These are phyloP conservation scores for Xenoacremonium recifei DNA, from an alignment of 2,329 filamentous ascomycete genomes.

Conservation along the genomic window DNA sequence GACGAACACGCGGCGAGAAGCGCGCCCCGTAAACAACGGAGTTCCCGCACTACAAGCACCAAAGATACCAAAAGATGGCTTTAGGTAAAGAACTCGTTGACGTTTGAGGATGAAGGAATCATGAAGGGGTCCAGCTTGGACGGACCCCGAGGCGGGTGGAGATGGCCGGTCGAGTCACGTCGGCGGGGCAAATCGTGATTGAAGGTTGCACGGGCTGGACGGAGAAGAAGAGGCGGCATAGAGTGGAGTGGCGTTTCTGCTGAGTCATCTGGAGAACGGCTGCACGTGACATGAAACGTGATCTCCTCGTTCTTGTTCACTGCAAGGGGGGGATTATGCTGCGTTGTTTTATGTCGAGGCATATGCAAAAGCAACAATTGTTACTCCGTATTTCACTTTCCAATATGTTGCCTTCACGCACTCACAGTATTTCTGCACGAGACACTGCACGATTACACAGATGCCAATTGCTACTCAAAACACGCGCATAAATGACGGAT, in stretches of 20 bases:
- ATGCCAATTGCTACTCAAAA: slow-evolving; percentile 25
- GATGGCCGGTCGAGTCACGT: slow-evolving; percentile 30
- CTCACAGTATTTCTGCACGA: slow-evolving; percentile 12
- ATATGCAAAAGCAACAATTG: too few species aligned
- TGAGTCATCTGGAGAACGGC: slow-evolving; percentile 27
- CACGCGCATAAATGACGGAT: slow-evolving; percentile 26
- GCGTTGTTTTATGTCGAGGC: too few species aligned
- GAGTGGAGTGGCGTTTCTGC: slow-evolving; percentile 14
- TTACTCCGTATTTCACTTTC: too few species aligned
- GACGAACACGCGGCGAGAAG: too few species aligned
- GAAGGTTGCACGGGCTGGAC: slow-evolving; percentile 19
- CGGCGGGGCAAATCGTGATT: slow-evolving; percentile 37
- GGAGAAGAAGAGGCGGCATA: slow-evolving; percentile 11
- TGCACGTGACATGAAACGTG: too few species aligned
- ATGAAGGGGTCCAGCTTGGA: slow-evolving; percentile 33
- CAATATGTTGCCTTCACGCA: too few species aligned
- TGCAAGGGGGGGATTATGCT: too few species aligned
- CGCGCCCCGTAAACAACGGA: too few species aligned
- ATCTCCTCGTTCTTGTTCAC: too few species aligned
- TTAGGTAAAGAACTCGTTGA: slow-evolving; percentile 5
- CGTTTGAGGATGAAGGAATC: slow-evolving; percentile 9
- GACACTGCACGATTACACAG: slow-evolving; percentile 21
- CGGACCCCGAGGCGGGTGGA: slow-evolving; percentile 34
- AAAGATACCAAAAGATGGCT: too few species aligned
- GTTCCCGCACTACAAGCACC: too few species aligned